These are phyloP conservation scores for Venturia oleaginea DNA, from an alignment of 2,329 filamentous ascomycete genomes.

Conservation along the genomic window DNA sequence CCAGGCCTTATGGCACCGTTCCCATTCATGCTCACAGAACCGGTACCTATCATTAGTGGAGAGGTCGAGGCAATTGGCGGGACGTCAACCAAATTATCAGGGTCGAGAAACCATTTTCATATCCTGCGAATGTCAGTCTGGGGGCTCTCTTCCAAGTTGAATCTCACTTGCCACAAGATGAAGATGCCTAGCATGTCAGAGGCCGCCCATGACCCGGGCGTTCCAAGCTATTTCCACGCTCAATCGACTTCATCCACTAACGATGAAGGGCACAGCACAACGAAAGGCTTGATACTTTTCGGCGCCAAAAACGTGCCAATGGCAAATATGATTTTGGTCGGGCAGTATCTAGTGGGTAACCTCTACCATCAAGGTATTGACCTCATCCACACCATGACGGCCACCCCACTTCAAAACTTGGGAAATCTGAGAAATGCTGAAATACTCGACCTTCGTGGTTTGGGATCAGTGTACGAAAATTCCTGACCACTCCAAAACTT, in stretches of 20 bases:
- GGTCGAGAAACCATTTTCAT: constrained; percentile 11
- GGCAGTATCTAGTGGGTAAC: background rate
- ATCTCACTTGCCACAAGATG: constrained; percentile 7
- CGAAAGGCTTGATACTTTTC: background rate
- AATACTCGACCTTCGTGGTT: too few relatives aligned
- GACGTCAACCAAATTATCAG: background rate
- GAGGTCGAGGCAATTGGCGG: background rate
- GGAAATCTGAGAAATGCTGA: background rate
- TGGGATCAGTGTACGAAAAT: background rate
- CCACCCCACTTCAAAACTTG: background rate
- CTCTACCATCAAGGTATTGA: background rate
- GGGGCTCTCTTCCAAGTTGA: background rate
- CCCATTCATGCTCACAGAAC: background rate
- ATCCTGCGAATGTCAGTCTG: background rate
- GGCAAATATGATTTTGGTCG: background rate
- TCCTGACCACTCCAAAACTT: background rate
- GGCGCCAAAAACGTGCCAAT: background rate
- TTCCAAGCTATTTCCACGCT: too few relatives aligned
- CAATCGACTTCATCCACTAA: constrained; percentile 4
- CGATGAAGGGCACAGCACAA: too few relatives aligned
- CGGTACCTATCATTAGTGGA: background rate
- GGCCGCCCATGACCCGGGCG: too few relatives aligned
- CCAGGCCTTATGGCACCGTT: background rate
- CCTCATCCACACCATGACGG: constrained; percentile 1
- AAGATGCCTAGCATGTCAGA: constrained; percentile 10